Base-by-base conservation (phyloP, 1,139 yeast genomes). In the Taphrina wiesneri region DNA sequence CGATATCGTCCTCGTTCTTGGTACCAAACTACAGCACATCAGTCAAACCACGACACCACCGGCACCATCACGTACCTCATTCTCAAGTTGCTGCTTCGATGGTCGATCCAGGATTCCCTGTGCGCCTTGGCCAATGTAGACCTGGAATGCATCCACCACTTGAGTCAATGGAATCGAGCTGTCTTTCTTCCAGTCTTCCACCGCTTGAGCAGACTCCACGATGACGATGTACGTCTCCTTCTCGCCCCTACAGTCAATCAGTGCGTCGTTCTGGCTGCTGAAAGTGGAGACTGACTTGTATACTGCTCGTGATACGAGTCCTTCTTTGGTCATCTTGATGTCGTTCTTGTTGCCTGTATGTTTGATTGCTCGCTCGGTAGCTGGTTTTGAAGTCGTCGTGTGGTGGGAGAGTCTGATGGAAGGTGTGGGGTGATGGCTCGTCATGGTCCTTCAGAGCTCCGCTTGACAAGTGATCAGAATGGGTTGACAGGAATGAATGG, bases 91-190 rank as follows among this genome's bases (percentile, higher is more conserved):
- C 43, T 60, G 64, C 43, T 60, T 60, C n/a, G 64, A 60, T 15
- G 64, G 64, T 17, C 64, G 64, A 15, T 60, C 64, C 43, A 60
- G 51, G 43, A 60, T 60, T 4, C 64, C 64, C 17, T 60, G 64
- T 1, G 64, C 64, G 3, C 64, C 64, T 4, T 60, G 45, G n/a
- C 64, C 64, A 15, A 53, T 26, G 26, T 47, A 60, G 11, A 89
- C 82, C 72, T 86, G 83, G 78, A 83, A 87, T 21, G 83, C 80
- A 0, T 86, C 86, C 1, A 88, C 86, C 30, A 87, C 82, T 47
- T 86, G 86, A 13, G 86, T 80, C 70, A 89, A 77, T 46, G 95
- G 88, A 56, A 84, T 76, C 47, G 83, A 75, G 69, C 82, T 81
- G 57, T 85, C 85, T 61, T 80, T 79, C 68, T 77, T 75, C 76